Base-by-base conservation (phyloP, 306 rosid genomes). In the Aeschynomene evenia region DNA sequence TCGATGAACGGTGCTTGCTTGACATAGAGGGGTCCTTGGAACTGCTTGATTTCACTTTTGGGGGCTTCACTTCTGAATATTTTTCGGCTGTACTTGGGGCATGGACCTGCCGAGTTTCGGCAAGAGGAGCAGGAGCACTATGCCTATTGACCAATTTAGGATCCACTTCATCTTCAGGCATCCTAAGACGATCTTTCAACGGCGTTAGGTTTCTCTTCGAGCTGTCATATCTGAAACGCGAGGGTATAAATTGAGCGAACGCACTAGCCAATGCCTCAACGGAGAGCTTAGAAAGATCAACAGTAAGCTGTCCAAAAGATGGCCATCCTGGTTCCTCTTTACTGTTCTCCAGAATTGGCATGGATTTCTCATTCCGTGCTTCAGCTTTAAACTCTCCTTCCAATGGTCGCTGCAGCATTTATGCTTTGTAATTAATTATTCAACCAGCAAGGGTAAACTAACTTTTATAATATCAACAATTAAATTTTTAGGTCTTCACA, bases 291-390 rank as follows among this genome's bases (percentile, higher is more conserved):
- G 83, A 88, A 74, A 94, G 92, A 65, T 94, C 97, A 22, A 66
- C 40, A 7, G 87, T 19, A 57, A 88, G 95, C 70, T 84, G 99
- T 48, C 95, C 87, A 6, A 91, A 84, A 74, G 96, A 94, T 11
- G 96, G 97, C 99, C 96, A 91, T 71, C 97, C 94, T 0, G 92
- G 96, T 52, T 89, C 99, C 63, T 87, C 99, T 85, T 94, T 91
- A 45, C 70, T 48, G 57, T 71, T 79, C 67, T 85, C 89, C 23
- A 65, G 69, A 31, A 81, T 42, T 33, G 82, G 68, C 58, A 76
- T 67, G 29, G 71, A 76, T 33, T 90, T 86, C 72, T 71, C 85
- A 60, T 71, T 75, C 52, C 80, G 72, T 61, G 78, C 68, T 55
- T 81, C 82, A 14, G 71, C 92, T 75, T 89, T 85, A n/a, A 59